These are phyloP conservation scores for Corynascus novoguineensis DNA, from an alignment of 495 filamentous ascomycete species.

Conservation along the genomic window DNA sequence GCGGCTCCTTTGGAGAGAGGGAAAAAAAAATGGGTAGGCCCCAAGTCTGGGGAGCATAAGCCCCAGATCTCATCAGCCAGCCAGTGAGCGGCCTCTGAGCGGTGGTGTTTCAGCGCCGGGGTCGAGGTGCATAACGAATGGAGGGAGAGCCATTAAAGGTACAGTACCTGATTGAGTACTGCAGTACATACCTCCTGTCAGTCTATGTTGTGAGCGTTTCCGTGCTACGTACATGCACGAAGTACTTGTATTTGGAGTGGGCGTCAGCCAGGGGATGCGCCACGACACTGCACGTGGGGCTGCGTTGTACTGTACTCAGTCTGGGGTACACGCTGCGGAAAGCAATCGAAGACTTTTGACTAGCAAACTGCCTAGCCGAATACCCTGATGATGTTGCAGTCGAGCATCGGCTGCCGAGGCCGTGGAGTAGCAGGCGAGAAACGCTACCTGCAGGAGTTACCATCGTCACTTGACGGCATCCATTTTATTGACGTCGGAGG, in stretches of 20 bases:
- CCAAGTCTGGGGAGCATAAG: constrained; percentile 18
- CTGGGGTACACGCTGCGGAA: too few relatives aligned
- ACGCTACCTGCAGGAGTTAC: constrained; percentile 15
- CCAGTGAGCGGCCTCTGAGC: constrained; percentile 6
- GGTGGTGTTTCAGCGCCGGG: constrained; percentile 30
- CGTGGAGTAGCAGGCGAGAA: constrained; percentile 3
- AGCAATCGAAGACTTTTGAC: constrained; percentile 22
- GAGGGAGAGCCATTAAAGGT: constrained; percentile 6
- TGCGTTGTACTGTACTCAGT: constrained; percentile 25
- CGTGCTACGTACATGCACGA: too few relatives aligned
- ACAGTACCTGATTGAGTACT: too few relatives aligned
- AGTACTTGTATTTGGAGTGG: too few relatives aligned
- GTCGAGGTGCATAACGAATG: constrained; percentile 25
- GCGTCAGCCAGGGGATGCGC: constrained; percentile 23
- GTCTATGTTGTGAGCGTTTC: constrained; percentile 19
- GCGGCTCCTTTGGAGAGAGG: constrained; percentile 26
- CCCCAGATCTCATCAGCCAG: constrained; percentile 1
- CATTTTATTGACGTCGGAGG: background rate
- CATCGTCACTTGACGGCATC: constrained; percentile 16
- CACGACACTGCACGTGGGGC: constrained; percentile 24
- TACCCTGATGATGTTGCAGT: constrained; percentile 30
- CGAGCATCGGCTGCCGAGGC: constrained; percentile 22
- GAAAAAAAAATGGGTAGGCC: constrained; percentile 10
- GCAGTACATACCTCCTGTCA: background rate
- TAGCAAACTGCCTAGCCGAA: constrained; percentile 27